Evolutionary conservation across 768 basidiomycete species (phyloP), one percentile per base, ranked within the genome.

Genomic region (Scleroderma bovista): DNA sequence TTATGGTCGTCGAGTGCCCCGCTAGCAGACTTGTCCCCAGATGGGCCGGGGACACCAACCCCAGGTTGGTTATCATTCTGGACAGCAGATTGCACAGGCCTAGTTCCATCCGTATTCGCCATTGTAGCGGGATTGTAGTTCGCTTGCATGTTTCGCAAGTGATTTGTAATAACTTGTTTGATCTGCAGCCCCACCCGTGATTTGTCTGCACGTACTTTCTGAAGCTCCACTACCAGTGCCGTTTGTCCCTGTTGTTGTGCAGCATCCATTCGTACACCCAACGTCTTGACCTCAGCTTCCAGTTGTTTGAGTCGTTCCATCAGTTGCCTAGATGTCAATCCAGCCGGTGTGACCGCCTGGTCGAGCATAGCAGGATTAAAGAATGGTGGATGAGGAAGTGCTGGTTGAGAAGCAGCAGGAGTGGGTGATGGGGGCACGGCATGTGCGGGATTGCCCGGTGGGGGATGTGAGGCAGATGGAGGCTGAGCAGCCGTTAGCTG

Each of bases 1-100:
- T 60, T 66, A 12, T 52, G 56, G 20, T 66, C 66, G 15, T 62
- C 62, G 7, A n/a, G 34, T 10, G 32, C 20, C 3, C 48, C 19
- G 26, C 45, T 52, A 3, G 22, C 16, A 24, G 47, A 33, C 20
- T 36, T 57, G 40, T 57, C 57, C 11, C 29, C 47, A 17, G 51
- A 48, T 2, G 31, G 24, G 37, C 17, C 44, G 6, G 51, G 42
- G 20, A 32, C 39, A 44, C 53, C 55, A 2, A 49, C 9, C 19
- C 47, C 48, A 2, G 42, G 7, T 15, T 45, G 54, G 47, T 45
- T 31, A 17, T 33, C 44, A 22, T 17, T 20, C 20, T 45, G 44
- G 12, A n/a, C 20, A 33, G 13, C 17, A 11, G 44, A 6, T 20
- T 45, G 44, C 12, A 17, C 17, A 20, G 44, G 31, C 5, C 31